Evolutionary conservation across 257 asterid genomes (phyloP), one percentile per base, ranked within the genome.

Genomic region (Ballota nigra): DNA sequence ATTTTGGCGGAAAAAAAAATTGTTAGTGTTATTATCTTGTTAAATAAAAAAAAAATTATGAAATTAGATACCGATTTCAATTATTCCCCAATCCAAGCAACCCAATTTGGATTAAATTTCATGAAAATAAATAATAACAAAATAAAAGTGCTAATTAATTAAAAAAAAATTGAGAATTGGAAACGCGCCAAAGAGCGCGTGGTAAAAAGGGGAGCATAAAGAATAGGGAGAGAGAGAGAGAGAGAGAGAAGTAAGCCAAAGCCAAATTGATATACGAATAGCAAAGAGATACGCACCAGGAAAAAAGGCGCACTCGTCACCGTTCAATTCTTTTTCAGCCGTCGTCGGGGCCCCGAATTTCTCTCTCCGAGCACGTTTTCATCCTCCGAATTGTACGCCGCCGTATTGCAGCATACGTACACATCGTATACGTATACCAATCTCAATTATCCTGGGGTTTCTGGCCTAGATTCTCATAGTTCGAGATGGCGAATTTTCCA

Each of bases 311-410:
- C 66, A 67, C 40, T 73, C 47, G 53, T 47, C 83, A 53, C 82
- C 87, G 63, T 84, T 76, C 80, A 60, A 78, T 76, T 74, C 66
- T 56, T 51, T n/a, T 65, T 73, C 68, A 60, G 57, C 79, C 45
- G 68, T 73, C 69, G 72, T 85, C 88, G 85, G 84, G 60, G 88
- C 31, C 18, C 77, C 79, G 78, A 70, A 71, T 68, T 31, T 68
- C 34, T 23, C 34, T 58, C n/a, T 24, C 56, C 15, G 22, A 55
- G 1, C 66, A 64, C 31, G 49, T 70, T 33, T 67, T 38, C 43
- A 10, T 55, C 43, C 16, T 29, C 49, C 24, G 24, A 29, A 19
- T 67, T 51, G 47, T 26, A 63, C 41, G 53, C 43, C 70, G 38
- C 62, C 41, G 6, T 41, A 12, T n/a, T n/a, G n/a, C n/a, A n/a